Evolutionary conservation across 2,329 filamentous ascomycete genomes (phyloP).

Genomic region (Aspergillus spinulosporus): DNA sequence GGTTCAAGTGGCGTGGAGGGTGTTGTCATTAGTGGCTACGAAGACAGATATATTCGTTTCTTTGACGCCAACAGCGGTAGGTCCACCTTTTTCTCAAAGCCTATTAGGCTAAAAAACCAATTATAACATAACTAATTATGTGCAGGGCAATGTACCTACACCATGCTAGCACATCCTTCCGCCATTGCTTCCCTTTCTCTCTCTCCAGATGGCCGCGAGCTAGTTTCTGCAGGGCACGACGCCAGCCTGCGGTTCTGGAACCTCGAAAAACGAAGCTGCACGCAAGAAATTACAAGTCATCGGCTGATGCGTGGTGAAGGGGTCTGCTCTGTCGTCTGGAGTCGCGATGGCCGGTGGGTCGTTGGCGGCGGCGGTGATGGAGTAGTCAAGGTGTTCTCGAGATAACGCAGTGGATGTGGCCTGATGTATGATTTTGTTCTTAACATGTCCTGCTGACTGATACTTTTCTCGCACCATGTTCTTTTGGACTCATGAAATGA

Average conservation of each 20-base stretch:
- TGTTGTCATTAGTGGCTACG: slow-evolving; percentile 92
- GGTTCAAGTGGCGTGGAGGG: slow-evolving; percentile 82
- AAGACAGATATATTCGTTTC: slow-evolving; percentile 93
- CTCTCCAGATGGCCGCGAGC: slow-evolving; percentile 88
- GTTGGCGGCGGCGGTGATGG: slow-evolving; percentile 94
- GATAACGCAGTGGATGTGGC: slow-evolving; percentile 26
- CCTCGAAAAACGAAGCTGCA: slow-evolving; percentile 90
- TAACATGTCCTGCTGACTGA: slow-evolving; percentile 24
- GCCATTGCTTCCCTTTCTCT: slow-evolving; percentile 89
- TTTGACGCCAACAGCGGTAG: slow-evolving; percentile 98
- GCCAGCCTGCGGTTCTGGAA: slow-evolving; percentile 96
- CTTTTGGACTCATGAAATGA: slow-evolving; percentile 36
- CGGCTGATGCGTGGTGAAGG: slow-evolving; percentile 94
- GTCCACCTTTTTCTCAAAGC: slow-evolving; percentile 40
- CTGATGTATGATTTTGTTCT: slow-evolving; percentile 31
- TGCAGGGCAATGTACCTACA: slow-evolving; percentile 96
- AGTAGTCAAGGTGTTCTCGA: slow-evolving; percentile 82
- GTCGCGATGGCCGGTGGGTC: slow-evolving; percentile 89
- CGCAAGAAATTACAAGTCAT: slow-evolving; percentile 91
- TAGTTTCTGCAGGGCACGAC: slow-evolving; percentile 94
- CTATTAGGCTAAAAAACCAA: not conserved
- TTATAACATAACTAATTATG: slow-evolving; percentile 17
- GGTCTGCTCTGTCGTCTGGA: slow-evolving; percentile 93
- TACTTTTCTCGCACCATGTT: slow-evolving; percentile 28
- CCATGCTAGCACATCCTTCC: slow-evolving; percentile 93